phyloP scores from a whole-genome alignment of 2,329 filamentous ascomycete species.

The Phialemonium atrogriseum region DNA sequence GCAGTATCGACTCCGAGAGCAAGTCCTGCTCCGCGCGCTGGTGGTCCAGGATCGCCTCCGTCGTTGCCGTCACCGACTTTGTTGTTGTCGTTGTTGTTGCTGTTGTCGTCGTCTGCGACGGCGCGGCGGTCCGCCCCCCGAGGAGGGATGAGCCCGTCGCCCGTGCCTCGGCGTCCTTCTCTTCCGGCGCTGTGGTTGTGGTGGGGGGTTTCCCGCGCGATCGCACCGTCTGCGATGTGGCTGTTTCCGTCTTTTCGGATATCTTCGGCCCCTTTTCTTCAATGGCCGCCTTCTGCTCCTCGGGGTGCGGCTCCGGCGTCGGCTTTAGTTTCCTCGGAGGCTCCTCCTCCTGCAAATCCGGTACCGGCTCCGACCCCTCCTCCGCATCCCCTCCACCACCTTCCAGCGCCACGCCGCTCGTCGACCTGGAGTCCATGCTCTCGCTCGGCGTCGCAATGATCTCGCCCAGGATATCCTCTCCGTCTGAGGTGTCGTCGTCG shows the following conservation, averaged over 20 bases:
- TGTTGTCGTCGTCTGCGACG: neutral
- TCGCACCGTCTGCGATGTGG: conserved; percentile 25
- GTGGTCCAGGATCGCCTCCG: conserved; percentile 66
- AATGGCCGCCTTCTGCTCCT: neutral
- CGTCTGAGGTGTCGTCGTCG: conserved; percentile 39
- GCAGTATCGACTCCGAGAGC: conserved; percentile 72
- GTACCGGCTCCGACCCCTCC: conserved; percentile 8
- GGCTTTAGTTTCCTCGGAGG: conserved; percentile 2
- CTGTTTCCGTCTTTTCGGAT: conserved; percentile 8
- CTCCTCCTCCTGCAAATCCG: conserved; percentile 5
- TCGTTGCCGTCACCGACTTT: conserved; percentile 27
- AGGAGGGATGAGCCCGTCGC: neutral
- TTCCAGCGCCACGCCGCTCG: conserved; percentile 10
- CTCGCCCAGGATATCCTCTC: conserved; percentile 47
- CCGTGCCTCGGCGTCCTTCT: neutral
- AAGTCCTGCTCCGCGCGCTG: conserved; percentile 76
- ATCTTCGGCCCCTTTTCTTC: conserved; percentile 5
- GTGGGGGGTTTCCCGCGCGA: conserved; percentile 12
- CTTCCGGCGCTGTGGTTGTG: conserved; percentile 1
- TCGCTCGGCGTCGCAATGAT: conserved; percentile 48
- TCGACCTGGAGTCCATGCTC: conserved; percentile 31
- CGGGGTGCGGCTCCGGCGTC: conserved; percentile 3
- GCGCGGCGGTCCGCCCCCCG: neutral
- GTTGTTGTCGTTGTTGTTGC: conserved; percentile 7
- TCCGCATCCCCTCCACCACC: too few species aligned